Evolutionary conservation across 2,329 filamentous ascomycete genomes (phyloP).

Genomic region (Colletotrichum incanum): DNA sequence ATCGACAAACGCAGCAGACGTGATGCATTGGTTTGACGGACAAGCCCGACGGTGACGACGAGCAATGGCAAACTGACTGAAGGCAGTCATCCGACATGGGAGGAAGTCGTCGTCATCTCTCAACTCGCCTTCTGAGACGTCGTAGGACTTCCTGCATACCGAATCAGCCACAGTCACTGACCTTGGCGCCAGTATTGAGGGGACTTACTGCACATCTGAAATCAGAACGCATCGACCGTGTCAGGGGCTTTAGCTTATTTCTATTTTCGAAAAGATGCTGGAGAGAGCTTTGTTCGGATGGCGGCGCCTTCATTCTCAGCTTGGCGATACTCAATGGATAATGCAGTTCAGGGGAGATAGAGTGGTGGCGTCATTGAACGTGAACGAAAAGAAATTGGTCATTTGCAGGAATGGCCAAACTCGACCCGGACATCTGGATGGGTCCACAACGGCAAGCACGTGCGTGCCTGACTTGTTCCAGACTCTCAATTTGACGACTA

Average conservation of each 20-base stretch:
- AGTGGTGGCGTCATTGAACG: not conserved
- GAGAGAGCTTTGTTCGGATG: not conserved
- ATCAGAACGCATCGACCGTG: not conserved
- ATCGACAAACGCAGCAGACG: not conserved
- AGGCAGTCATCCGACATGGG: not conserved
- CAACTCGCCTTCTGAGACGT: slow-evolving; percentile 9
- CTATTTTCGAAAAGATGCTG: not conserved
- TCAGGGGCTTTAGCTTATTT: not conserved
- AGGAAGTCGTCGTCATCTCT: slow-evolving; percentile 4
- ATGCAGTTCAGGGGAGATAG: not conserved
- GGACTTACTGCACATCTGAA: slow-evolving; percentile 1
- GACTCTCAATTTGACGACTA: not conserved
- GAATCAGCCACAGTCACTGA: slow-evolving; percentile 28
- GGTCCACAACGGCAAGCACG: slow-evolving; percentile 5
- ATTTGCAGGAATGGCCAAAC: not conserved
- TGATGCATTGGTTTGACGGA: not conserved
- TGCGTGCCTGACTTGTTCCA: not conserved
- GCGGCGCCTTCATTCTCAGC: not conserved
- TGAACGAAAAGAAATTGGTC: not conserved
- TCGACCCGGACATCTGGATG: not conserved
- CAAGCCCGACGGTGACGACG: not conserved
- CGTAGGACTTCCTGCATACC: slow-evolving; percentile 7
- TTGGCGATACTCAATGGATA: not conserved
- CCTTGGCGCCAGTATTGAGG: slow-evolving; percentile 16
- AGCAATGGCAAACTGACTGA: not conserved